Evolutionary conservation across 208 protist species (phyloP).

Genomic region (Naegleria gruberi): DNA sequence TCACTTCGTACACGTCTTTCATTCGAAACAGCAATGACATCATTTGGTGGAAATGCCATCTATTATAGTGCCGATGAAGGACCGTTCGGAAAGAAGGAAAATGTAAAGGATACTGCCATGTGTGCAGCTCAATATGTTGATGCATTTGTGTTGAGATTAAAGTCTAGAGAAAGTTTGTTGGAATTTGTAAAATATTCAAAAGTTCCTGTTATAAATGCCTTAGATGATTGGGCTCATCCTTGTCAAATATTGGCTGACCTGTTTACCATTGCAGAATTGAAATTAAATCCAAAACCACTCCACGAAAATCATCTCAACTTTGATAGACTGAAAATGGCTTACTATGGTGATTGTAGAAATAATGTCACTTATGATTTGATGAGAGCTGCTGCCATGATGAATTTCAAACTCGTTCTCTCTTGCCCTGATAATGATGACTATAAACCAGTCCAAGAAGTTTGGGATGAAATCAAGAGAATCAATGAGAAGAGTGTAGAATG

Average conservation of each 20-base stretch:
- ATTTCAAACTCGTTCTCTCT: constrained; percentile 46
- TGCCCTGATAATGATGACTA: constrained; percentile 36
- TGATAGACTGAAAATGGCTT: constrained; percentile 45
- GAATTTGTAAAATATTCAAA: constrained; percentile 46
- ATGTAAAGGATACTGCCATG: constrained; percentile 52
- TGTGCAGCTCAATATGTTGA: constrained; percentile 60
- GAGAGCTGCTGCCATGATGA: constrained; percentile 45
- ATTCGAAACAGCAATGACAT: constrained; percentile 67
- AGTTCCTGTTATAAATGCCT: constrained; percentile 69
- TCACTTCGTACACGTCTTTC: constrained; percentile 62
- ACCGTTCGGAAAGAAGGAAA: constrained; percentile 66
- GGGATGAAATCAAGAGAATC: constrained; percentile 42
- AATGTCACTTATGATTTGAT: constrained; percentile 74
- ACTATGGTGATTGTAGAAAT: constrained; percentile 58
- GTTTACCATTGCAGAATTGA: constrained; percentile 56
- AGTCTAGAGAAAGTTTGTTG: constrained; percentile 12
- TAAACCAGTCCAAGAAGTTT: constrained; percentile 39
- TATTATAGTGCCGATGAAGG: constrained; percentile 55
- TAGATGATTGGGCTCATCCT: constrained; percentile 70
- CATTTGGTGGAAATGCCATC: constrained; percentile 70
- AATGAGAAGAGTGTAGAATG: constrained; percentile 27
- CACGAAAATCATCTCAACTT: constrained; percentile 17
- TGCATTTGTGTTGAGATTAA: constrained; percentile 54
- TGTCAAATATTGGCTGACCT: constrained; percentile 59
- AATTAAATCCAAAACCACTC: constrained; percentile 29